These are phyloP conservation scores for Apiospora phragmitis DNA, from an alignment of 2,329 filamentous ascomycete genomes.

Conservation along the genomic window DNA sequence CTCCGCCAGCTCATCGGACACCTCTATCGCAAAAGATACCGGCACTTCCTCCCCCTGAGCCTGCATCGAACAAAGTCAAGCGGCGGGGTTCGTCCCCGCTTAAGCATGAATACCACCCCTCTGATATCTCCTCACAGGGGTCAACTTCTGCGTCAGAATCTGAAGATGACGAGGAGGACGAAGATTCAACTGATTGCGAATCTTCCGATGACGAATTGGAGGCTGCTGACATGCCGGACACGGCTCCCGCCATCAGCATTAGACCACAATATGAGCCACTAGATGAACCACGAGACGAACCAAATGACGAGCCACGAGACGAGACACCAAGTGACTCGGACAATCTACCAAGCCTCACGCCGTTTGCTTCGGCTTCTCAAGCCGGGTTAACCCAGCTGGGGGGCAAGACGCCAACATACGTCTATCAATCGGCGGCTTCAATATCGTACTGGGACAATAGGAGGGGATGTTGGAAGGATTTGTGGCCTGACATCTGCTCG, in stretches of 20 bases:
- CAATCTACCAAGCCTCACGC: slow-evolving; percentile 60
- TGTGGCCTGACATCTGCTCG: slow-evolving; percentile 52
- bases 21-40: slow-evolving; percentile 40
- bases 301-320: slow-evolving; percentile 14
- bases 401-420: neutral
- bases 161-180: slow-evolving; percentile 54
- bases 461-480: slow-evolving; percentile 60
- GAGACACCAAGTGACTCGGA: slow-evolving; percentile 35
- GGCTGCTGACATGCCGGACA: slow-evolving; percentile 60
- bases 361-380: slow-evolving; percentile 83
- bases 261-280: slow-evolving; percentile 26
- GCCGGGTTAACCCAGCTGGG: slow-evolving; percentile 41
- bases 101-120: slow-evolving; percentile 96
- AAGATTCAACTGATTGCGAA: slow-evolving; percentile 44
- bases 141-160: slow-evolving; percentile 28
- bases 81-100: slow-evolving; percentile 86
- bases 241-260: slow-evolving; percentile 59
- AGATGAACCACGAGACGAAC: neutral
- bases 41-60: slow-evolving; percentile 45
- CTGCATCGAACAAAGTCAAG: slow-evolving; percentile 48
- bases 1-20: slow-evolving; percentile 54
- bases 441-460: slow-evolving; percentile 65
- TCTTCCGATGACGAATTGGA: slow-evolving; percentile 60
- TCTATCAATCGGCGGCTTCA: slow-evolving; percentile 45
- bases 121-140: slow-evolving; percentile 58